phyloP scores from a whole-genome alignment of 225 moss, liverwort and hornwort species.

The Neckera pumila region DNA sequence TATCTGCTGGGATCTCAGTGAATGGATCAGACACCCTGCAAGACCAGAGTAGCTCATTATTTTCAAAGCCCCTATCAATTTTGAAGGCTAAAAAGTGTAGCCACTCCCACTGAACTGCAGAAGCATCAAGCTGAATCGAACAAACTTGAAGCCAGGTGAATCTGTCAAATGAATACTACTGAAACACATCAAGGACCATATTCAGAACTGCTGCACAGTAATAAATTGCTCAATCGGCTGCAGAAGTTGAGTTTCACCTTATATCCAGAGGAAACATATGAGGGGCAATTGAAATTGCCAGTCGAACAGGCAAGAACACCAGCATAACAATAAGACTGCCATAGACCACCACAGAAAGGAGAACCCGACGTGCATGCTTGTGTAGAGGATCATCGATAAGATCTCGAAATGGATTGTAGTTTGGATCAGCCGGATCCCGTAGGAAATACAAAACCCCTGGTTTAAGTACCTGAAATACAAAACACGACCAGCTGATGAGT shows the following conservation, averaged over 20 bases:
- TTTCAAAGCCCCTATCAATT: not conserved
- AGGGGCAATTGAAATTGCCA: slow-evolving; percentile 75
- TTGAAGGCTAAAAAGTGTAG: not conserved
- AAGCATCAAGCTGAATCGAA: not conserved
- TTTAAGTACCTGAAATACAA: slow-evolving; percentile 71
- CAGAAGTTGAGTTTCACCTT: slow-evolving; percentile 28
- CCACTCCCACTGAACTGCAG: not conserved
- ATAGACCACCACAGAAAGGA: slow-evolving; percentile 90
- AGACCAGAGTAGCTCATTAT: not conserved
- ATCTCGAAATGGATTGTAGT: slow-evolving; percentile 97
- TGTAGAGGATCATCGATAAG: slow-evolving; percentile 89
- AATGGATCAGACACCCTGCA: slow-evolving; percentile 99
- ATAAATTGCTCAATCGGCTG: not conserved
- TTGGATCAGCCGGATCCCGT: slow-evolving; percentile 94
- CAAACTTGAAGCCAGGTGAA: not conserved
- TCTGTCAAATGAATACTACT: not conserved
- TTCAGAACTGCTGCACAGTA: not conserved
- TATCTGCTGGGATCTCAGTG: slow-evolving; percentile 98
- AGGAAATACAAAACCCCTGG: slow-evolving; percentile 92
- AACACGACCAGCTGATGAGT: not conserved
- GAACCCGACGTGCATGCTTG: slow-evolving; percentile 90
- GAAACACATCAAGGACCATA: not conserved
- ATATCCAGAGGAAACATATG: slow-evolving; percentile 92
- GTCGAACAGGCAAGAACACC: slow-evolving; percentile 79
- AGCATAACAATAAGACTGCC: slow-evolving; percentile 96